Conservation (phyloP, 2,329 filamentous ascomycete species). For the Beauveria varroae region DNA sequence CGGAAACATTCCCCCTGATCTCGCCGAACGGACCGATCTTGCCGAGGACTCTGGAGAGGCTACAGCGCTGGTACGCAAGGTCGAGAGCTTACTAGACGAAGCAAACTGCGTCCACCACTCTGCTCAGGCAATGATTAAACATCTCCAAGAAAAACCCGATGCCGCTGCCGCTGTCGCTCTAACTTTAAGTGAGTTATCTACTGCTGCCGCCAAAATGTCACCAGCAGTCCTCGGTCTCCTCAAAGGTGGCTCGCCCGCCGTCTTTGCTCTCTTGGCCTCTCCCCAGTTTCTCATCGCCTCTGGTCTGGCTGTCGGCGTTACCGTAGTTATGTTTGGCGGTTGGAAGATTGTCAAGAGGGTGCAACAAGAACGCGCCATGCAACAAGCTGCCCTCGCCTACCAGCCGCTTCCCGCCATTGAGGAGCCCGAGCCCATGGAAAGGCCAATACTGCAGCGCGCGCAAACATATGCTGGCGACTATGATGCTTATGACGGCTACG, state of each 20-base stretch:
- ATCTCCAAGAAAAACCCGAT: conserved; percentile 65
- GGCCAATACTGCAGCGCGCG: conserved; percentile 13
- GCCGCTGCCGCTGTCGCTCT: conserved; percentile 90
- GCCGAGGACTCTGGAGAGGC: conserved; percentile 40
- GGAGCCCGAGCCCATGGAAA: conserved; percentile 13
- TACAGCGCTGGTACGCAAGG: conserved; percentile 57
- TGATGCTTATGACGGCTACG: conserved; percentile 14
- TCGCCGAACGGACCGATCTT: conserved; percentile 43
- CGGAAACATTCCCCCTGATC: conserved; percentile 68
- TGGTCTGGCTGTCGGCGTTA: conserved; percentile 84
- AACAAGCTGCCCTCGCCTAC: conserved; percentile 22
- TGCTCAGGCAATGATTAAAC: conserved; percentile 72
- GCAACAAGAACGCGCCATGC: conserved; percentile 30
- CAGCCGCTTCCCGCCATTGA: conserved; percentile 15
- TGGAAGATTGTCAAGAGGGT: conserved; percentile 97
- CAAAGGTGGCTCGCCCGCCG: conserved; percentile 74
- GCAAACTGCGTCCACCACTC: conserved; percentile 83
- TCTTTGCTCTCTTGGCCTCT: conserved; percentile 78
- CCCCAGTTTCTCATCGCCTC: conserved; percentile 94
- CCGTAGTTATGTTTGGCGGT: conserved; percentile 88
- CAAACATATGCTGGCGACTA: conserved; percentile 28
- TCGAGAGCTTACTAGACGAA: conserved; percentile 75
- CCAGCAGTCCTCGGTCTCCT: conserved; percentile 69
- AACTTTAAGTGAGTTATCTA: conserved; percentile 84
- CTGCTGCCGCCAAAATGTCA: conserved; percentile 73